Percentiles rank a stretch among this genome's conserved stretches.
Evolutionary conservation across 176 grass and related monocot genomes (phyloP).

Genomic region (Triticum monococcum): DNA sequence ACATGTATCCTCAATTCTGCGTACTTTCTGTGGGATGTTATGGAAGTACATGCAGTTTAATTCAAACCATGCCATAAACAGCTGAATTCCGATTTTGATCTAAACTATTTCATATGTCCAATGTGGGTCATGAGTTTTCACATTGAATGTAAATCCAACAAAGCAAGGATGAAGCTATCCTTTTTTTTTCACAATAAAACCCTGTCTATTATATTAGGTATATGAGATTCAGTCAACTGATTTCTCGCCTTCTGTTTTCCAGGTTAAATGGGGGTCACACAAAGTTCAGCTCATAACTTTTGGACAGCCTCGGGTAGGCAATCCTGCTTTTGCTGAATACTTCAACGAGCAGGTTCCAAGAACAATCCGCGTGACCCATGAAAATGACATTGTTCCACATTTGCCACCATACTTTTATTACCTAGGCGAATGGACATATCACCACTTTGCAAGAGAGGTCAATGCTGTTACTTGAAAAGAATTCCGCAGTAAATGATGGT

Average conservation of each 20-base stretch:
- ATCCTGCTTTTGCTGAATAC: slow-evolving; percentile 80
- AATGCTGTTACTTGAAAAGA: background rate
- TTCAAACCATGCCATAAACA: background rate
- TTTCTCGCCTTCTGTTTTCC: slow-evolving; percentile 11
- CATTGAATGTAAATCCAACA: background rate
- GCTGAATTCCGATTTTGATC: background rate
- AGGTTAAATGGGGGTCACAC: slow-evolving; percentile 66
- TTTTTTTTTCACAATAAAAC: background rate
- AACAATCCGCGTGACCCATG: slow-evolving; percentile 78
- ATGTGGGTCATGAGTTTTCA: background rate
- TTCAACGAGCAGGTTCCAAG: slow-evolving; percentile 63
- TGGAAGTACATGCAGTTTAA: background rate
- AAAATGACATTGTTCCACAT: slow-evolving; percentile 90
- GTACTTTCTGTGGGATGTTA: background rate
- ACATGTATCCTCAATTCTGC: background rate
- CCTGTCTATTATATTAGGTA: background rate
- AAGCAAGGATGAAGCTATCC: background rate
- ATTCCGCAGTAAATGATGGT: background rate
- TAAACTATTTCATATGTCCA: background rate
- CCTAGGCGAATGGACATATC: slow-evolving; percentile 74
- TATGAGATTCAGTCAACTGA: background rate
- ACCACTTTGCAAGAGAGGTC: slow-evolving; percentile 93
- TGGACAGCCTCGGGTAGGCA: slow-evolving; percentile 90
- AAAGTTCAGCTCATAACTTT: slow-evolving; percentile 76
- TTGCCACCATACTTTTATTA: slow-evolving; percentile 81